Base-by-base conservation (phyloP, 2,329 filamentous ascomycete species). In the Talaromyces sp. region DNA sequence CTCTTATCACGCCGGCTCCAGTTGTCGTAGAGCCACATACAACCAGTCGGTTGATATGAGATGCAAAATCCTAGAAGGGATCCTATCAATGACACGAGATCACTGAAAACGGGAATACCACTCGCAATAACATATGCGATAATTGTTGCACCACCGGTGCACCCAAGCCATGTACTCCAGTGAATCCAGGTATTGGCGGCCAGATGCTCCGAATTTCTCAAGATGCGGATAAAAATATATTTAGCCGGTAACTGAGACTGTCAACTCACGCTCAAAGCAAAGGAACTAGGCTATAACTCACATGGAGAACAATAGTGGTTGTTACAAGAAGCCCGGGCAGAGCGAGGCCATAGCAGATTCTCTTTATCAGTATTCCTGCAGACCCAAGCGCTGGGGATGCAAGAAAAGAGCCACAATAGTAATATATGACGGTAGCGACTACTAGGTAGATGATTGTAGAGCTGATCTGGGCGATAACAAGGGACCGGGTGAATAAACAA, bases 341-440 rank as follows among this genome's bases (percentile, higher is more conserved):
- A 2, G 65, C 69, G 45, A 73, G 53, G 6, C 77, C 78, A 51
- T 79, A 80, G 39, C 66, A 68, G 10, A 78, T 63, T 55, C 73
- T 78, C 66, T 80, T 79, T 47, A 52, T 44, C n/a, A 41, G 14
- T 11, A 48, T 49, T 16, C 77, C 77, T 1, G 77, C 77, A 30
- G 75, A 77, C 1, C 77, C 78, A 4, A 81, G 68, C 1, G 77
- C 76, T 0, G 78, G 78, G 0, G 76, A 78, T 0, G 77, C 71
- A 3, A 81, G 74, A 45, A 70, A 76, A 0, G 72, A 74, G 0
- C 78, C 78, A 54, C 75, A 78, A 56, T 66, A 80, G 54, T 72
- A 73, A 63, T 80, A 80, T 2, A 80, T 71, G 0, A 79, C 72
- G 3, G 68, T 55, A 7, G 70, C 70, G 20, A 76, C 69, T 5